Percentiles rank a stretch among this genome's conserved stretches.
These are phyloP conservation scores for Pleodorina starrii DNA, from an alignment of 139 green algal genomes.

Conservation along the genomic window DNA sequence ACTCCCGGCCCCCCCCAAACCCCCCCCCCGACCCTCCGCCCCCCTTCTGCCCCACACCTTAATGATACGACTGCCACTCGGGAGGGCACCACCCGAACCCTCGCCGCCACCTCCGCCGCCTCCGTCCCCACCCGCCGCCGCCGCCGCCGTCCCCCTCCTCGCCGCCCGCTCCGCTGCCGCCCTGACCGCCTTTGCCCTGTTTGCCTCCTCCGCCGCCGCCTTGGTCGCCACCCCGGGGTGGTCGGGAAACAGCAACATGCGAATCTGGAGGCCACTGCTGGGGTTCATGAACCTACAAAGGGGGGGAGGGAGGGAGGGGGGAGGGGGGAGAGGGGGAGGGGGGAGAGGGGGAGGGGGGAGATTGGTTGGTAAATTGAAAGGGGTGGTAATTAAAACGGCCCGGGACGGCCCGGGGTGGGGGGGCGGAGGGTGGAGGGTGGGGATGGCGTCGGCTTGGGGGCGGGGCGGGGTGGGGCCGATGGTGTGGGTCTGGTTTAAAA, in stretches of 20 bases:
- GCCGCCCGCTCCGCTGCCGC: constrained; percentile 49
- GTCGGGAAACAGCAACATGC: constrained; percentile 88
- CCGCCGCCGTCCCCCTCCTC: constrained; percentile 6
- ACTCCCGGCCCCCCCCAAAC: neutral
- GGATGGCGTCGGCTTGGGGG: too few relatives aligned
- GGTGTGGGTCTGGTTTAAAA: too few relatives aligned
- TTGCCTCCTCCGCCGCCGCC: neutral
- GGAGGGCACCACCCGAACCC: neutral
- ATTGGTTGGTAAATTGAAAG: neutral
- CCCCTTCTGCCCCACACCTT: constrained; percentile 43
- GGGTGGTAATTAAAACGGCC: too few relatives aligned
- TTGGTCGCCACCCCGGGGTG: constrained; percentile 41
- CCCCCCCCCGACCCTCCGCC: neutral
- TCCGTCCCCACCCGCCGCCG: constrained; percentile 51
- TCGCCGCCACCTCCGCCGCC: constrained; percentile 24
- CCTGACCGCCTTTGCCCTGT: constrained; percentile 49
- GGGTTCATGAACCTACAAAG: constrained; percentile 84
- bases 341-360: neutral
- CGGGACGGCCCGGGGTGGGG: too few relatives aligned
- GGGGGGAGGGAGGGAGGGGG: neutral
- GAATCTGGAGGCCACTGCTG: constrained; percentile 70
- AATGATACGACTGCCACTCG: constrained; percentile 29
- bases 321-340: neutral
- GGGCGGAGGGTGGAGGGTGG: too few relatives aligned
- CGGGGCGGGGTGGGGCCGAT: too few relatives aligned